phyloP scores from a whole-genome alignment of 306 rosid genomes.

The barrel medic (Medicago truncatula) region MtrunA17r5.0-ANR NC_053043.1:1169501-1170000 shows the following conservation, averaged over 20 bases:
- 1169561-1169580: not conserved
- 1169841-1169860: conserved; percentile 7
- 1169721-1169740: not conserved
- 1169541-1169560: not conserved
- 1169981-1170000: conserved; percentile 78
- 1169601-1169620: not conserved
- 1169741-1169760: not conserved
- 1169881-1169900: conserved; percentile 31
- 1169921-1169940: conserved; percentile 92
- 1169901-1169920: conserved; percentile 65
- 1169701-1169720: not conserved
- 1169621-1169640: too few relatives aligned
- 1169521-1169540: not conserved
- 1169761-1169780: not conserved
- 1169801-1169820: not conserved
- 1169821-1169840: not conserved
- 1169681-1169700: not conserved
- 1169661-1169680: not conserved
- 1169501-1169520: not conserved
- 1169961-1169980: conserved; percentile 75
- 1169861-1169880: not conserved
- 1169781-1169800: not conserved
- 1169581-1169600: not conserved
- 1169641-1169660: not conserved
- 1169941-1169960: conserved; percentile 69